Percentiles rank a stretch among this genome's conserved stretches.
phyloP scores from a whole-genome alignment of 2,329 filamentous ascomycete species.

The Hymenoscyphus occultus region DNA sequence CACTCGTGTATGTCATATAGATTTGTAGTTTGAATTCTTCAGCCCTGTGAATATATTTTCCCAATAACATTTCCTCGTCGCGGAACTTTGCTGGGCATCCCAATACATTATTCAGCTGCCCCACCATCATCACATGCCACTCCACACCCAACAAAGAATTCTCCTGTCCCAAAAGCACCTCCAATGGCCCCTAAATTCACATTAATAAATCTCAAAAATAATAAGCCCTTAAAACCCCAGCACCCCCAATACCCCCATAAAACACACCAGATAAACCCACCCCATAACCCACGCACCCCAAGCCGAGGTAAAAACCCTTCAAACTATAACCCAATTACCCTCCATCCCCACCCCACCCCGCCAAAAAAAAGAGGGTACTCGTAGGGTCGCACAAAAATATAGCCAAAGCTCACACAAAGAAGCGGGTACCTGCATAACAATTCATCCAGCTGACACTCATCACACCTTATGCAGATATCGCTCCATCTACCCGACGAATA shows the following conservation, averaged over 20 bases:
- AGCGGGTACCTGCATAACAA: neutral
- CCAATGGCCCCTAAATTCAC: too few relatives aligned
- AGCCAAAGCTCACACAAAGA: neutral
- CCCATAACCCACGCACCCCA: neutral
- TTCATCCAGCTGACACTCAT: neutral
- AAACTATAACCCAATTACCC: neutral
- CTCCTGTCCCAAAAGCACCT: too few relatives aligned
- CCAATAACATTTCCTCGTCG: too few relatives aligned
- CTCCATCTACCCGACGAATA: conserved; percentile 1
- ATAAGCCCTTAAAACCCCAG: too few relatives aligned
- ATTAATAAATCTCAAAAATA: too few relatives aligned
- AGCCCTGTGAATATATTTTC: too few relatives aligned
- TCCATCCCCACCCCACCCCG: neutral
- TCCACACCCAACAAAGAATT: too few relatives aligned
- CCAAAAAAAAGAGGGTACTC: neutral
- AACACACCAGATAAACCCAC: neutral
- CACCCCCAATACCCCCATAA: neutral
- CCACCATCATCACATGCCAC: neutral
- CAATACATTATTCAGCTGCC: neutral
- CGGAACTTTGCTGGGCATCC: too few relatives aligned
- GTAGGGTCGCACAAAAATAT: neutral
- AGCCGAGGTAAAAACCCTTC: neutral
- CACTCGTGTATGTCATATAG: too few relatives aligned
- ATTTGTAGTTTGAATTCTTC: too few relatives aligned
- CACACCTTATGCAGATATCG: neutral